Evolutionary conservation across 2,329 filamentous ascomycete genomes (phyloP).

Genomic region (Ophiostoma populinum): DNA sequence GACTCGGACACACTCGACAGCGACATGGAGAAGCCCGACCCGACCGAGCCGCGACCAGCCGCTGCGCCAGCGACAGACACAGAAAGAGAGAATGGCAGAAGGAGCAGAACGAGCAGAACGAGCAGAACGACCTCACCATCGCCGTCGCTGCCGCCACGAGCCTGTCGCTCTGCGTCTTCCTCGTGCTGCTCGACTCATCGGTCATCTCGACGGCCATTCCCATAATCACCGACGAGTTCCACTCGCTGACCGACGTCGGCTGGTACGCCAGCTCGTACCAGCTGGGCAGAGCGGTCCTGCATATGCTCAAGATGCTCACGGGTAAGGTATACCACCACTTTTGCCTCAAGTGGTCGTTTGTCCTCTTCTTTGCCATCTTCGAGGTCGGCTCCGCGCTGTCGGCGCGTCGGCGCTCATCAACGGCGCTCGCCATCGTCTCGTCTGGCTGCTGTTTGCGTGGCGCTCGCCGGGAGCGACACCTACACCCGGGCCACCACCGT

Average conservation of each 20-base stretch:
- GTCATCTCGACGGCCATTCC: slow-evolving; percentile 12
- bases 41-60: no score
- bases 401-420: slow-evolving; percentile 33
- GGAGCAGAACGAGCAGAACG: no score
- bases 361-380: slow-evolving; percentile 30
- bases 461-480: slow-evolving; percentile 19
- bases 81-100: no score
- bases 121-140: no score
- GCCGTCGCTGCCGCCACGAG: no score
- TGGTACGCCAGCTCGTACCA: slow-evolving; percentile 12
- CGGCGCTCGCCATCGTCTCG: slow-evolving; percentile 34
- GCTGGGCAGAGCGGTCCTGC: slow-evolving; percentile 24
- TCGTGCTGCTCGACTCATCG: slow-evolving; percentile 12
- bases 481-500: slow-evolving; percentile 18
- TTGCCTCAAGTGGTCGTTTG: slow-evolving; percentile 22
- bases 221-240: slow-evolving; percentile 12
- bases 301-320: slow-evolving; percentile 31
- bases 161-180: slow-evolving; percentile 9
- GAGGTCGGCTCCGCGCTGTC: slow-evolving; percentile 40
- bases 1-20: no score
- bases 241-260: slow-evolving; percentile 10
- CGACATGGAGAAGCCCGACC: no score
- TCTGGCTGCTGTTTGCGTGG: slow-evolving; percentile 27
- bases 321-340: slow-evolving; percentile 33
- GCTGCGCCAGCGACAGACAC: no score